Base-by-base conservation (phyloP, 176 grass and related monocot species). In the Dactylis glomerata region DNA sequence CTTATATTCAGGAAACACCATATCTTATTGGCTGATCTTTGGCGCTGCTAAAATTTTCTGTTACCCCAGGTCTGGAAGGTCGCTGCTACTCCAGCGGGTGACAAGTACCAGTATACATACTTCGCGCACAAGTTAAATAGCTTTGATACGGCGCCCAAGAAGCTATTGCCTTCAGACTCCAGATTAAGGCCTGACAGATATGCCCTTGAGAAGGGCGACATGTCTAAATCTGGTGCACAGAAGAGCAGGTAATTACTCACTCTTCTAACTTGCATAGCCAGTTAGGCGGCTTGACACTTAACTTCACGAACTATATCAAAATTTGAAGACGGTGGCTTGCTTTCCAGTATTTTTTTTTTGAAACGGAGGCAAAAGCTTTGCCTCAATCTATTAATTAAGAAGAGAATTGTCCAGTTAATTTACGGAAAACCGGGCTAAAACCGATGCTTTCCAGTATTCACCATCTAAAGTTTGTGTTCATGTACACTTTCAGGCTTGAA, bases 91-190 rank as follows among this genome's bases (percentile, higher is more conserved):
- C 93, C 97, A 79, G 41, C 85, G 6, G 79, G 82, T 51, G 97
- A 99, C 85, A 96, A 91, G 90, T 88, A 92, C 80, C 97, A 99
- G 84, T 99, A 94, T 31, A 96, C 93, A 42, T 64, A 99, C 78
- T 99, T 99, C 14, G 91, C 88, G 0, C 93, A 99, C 83, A 99
- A 99, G 85, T 82, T 96, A 81, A 99, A 96, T 81, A 99, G 93
- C 66, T 99, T 99, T 1, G 90, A 96, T 16, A 99, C 97, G 0
- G 93, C 92, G 5, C 92, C 93, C 4, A 92, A 91, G 83, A 92
- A 90, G 47, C 84, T 99, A 50, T 86, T 99, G 79, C 78, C 93
- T 84, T 99, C 97, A 33, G 97, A 99, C 52, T 94, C 97, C 26
- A 83, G 97, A 52, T 75, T 99, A 88, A 89, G 93, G 38, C 93